Conservation (phyloP, 2,329 filamentous ascomycete genomes). For the Pestalotiopsis fici region DNA sequence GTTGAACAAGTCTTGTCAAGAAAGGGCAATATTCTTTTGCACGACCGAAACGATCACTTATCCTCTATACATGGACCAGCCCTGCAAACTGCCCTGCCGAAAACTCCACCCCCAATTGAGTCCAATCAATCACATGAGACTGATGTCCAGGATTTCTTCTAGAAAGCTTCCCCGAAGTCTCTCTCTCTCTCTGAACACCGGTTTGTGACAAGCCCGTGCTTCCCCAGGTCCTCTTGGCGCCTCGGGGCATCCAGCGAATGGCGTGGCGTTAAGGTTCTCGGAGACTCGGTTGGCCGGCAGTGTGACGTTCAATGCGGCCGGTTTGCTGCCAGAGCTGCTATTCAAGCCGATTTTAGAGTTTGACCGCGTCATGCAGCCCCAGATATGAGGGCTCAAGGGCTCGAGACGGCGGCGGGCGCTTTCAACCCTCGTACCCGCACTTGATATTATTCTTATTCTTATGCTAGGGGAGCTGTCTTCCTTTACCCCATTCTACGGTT, state of each 20-base stretch:
- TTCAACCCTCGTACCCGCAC: not conserved
- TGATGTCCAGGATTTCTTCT: not conserved
- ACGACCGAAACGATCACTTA: too few relatives aligned
- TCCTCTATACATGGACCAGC: not conserved
- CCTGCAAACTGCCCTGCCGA: not conserved
- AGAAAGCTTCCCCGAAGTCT: not conserved
- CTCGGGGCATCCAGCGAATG: not conserved
- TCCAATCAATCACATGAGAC: not conserved
- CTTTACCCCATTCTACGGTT: not conserved
- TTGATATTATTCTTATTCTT: not conserved
- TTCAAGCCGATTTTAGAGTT: not conserved
- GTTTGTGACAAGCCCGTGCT: not conserved
- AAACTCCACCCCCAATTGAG: not conserved
- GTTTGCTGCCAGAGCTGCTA: not conserved
- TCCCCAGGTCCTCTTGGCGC: not conserved
- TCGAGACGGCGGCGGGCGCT: not conserved
- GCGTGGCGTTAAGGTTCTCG: not conserved
- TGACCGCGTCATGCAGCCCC: not conserved
- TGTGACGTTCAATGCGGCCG: not conserved
- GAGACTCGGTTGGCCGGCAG: not conserved
- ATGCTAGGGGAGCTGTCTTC: not conserved
- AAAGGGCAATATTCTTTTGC: too few relatives aligned
- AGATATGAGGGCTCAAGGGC: not conserved
- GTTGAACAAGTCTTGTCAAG: too few relatives aligned
- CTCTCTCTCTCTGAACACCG: not conserved